These are phyloP conservation scores for Boletus rubroflammeus DNA, from an alignment of 768 basidiomycete genomes.

Conservation along the genomic window DNA sequence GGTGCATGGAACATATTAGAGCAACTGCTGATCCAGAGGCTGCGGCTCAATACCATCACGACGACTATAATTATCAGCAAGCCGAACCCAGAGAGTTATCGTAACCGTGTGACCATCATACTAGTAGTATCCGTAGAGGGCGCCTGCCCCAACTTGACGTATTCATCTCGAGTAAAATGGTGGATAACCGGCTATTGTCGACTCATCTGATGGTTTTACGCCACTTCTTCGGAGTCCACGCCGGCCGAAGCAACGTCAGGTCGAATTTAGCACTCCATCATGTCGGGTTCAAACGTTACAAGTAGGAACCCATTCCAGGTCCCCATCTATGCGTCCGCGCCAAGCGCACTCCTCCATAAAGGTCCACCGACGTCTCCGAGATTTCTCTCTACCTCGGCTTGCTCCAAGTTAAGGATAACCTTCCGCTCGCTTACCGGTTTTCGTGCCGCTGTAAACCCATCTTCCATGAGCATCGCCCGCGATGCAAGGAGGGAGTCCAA, in stretches of 20 bases:
- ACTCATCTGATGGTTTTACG: not conserved
- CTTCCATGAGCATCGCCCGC: constrained; percentile 72
- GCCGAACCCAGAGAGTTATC: not conserved
- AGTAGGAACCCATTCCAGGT: not conserved
- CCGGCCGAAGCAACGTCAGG: not conserved
- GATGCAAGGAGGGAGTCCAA: constrained; percentile 75
- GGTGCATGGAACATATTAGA: not conserved
- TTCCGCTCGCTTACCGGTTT: constrained; percentile 65
- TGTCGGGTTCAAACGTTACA: not conserved
- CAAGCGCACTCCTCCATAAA: constrained; percentile 56
- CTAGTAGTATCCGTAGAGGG: not conserved
- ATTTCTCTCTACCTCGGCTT: constrained; percentile 79
- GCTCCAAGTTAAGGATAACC: constrained; percentile 80
- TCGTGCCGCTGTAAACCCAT: constrained; percentile 48
- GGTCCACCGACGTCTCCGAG: constrained; percentile 75
- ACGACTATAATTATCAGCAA: not conserved
- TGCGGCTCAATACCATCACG: not conserved
- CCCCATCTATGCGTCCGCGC: constrained; percentile 7
- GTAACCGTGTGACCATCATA: not conserved
- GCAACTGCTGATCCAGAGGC: not conserved
- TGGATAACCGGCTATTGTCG: not conserved
- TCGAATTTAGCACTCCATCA: not conserved
- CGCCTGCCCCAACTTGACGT: not conserved
- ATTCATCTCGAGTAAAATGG: not conserved
- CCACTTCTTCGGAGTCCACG: not conserved